Evolutionary conservation across 495 filamentous ascomycete genomes (phyloP).

Genomic region (Eremomyces bilateralis): DNA sequence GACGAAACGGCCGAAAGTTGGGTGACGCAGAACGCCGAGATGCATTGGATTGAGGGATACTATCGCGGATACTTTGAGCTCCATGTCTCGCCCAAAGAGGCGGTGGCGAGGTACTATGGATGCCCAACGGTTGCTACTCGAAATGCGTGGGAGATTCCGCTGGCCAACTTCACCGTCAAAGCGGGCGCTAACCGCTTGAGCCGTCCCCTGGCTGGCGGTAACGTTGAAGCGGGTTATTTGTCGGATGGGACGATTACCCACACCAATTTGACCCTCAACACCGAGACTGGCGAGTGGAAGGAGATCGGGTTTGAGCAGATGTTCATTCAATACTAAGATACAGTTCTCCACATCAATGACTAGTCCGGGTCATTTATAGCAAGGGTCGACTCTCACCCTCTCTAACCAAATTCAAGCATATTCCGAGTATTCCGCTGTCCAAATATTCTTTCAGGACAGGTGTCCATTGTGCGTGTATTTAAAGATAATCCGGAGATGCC

Average conservation of each 20-base stretch:
- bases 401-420: no score
- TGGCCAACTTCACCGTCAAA: slow-evolving; percentile 39
- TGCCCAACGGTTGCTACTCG: slow-evolving; percentile 15
- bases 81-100: slow-evolving; percentile 12
- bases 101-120: slow-evolving; percentile 32
- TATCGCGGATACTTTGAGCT: slow-evolving; percentile 32
- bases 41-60: slow-evolving; percentile 48
- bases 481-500: no score
- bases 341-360: no score
- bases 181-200: slow-evolving; percentile 30
- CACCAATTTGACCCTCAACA: slow-evolving; percentile 28
- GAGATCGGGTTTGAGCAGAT: neutral
- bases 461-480: no score
- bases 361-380: no score
- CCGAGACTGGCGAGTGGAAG: slow-evolving; percentile 11
- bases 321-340: neutral
- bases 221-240: slow-evolving; percentile 26
- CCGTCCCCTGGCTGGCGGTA: slow-evolving; percentile 22
- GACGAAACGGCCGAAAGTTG: slow-evolving; percentile 21
- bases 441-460: no score
- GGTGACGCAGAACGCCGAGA: slow-evolving; percentile 28
- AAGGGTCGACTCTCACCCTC: no score
- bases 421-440: no score
- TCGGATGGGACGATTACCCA: slow-evolving; percentile 24
- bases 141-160: slow-evolving; percentile 26